Evolutionary conservation across 2,329 filamentous ascomycete species (phyloP).

Genomic region (Drechmeria coniospora): DNA sequence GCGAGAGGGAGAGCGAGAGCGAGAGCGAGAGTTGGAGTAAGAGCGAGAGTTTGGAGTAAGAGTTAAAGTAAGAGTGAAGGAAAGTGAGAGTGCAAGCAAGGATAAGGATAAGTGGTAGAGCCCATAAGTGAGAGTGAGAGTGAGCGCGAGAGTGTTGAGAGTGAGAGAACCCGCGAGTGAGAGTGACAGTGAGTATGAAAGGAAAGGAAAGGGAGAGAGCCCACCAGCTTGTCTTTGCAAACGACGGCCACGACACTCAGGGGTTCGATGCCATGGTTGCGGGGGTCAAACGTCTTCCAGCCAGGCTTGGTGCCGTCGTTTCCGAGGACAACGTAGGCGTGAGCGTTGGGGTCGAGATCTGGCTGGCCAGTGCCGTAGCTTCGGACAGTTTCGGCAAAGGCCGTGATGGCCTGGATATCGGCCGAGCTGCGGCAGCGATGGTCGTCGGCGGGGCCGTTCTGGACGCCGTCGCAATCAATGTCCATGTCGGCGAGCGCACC

Average conservation of each 20-base stretch:
- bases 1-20: no score
- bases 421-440: constrained; percentile 28
- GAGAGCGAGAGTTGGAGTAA: no score
- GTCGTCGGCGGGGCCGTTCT: constrained; percentile 22
- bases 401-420: constrained; percentile 30
- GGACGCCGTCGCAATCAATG: constrained; percentile 40
- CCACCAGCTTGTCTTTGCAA: constrained; percentile 30
- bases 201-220: background rate
- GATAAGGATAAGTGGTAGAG: no score
- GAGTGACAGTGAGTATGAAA: background rate
- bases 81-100: no score
- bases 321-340: constrained; percentile 38
- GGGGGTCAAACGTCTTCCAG: constrained; percentile 24
- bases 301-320: constrained; percentile 22
- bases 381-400: constrained; percentile 25
- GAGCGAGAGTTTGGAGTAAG: no score
- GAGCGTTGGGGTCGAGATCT: constrained; percentile 34
- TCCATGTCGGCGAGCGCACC: constrained; percentile 37
- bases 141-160: background rate
- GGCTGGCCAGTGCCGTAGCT: constrained; percentile 19
- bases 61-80: no score
- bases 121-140: no score
- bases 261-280: constrained; percentile 27
- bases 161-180: background rate
- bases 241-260: constrained; percentile 40